A percentile compares a stretch with the other conserved stretches of the same genome.
Conservation (phyloP, 2,329 filamentous ascomycete genomes). For the Colletotrichum sp. region DNA sequence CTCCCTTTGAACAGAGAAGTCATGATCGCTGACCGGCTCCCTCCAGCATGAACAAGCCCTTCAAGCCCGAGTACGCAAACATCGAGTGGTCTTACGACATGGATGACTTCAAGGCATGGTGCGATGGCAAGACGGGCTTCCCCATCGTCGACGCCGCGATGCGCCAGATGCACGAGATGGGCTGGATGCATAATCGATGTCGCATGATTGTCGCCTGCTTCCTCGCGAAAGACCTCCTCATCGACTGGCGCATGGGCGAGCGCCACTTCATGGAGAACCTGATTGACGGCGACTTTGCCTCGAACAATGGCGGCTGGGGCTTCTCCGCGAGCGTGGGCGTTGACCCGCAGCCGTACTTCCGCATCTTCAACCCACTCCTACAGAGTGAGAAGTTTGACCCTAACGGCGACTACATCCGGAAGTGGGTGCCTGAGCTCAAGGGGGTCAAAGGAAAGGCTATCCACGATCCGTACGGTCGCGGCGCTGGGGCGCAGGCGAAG, state of each 20-base stretch:
- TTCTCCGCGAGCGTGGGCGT: slow-evolving; percentile 71
- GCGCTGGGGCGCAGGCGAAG: slow-evolving; percentile 62
- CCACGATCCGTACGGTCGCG: slow-evolving; percentile 79
- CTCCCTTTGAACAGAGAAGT: neutral
- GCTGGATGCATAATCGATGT: slow-evolving; percentile 85
- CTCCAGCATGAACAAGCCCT: slow-evolving; percentile 62
- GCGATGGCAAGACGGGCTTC: slow-evolving; percentile 75
- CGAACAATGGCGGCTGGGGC: slow-evolving; percentile 72
- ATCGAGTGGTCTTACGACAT: slow-evolving; percentile 81
- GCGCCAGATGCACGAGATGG: slow-evolving; percentile 72
- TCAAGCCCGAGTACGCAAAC: slow-evolving; percentile 83
- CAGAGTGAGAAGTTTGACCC: slow-evolving; percentile 89
- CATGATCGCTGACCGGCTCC: neutral
- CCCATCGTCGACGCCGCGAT: slow-evolving; percentile 88
- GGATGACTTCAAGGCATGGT: slow-evolving; percentile 76
- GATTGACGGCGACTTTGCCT: slow-evolving; percentile 81
- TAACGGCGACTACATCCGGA: slow-evolving; percentile 79
- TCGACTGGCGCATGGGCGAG: slow-evolving; percentile 87
- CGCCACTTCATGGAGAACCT: slow-evolving; percentile 82
- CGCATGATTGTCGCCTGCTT: slow-evolving; percentile 87
- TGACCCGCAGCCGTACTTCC: slow-evolving; percentile 88
- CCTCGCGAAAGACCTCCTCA: slow-evolving; percentile 77
- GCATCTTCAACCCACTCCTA: slow-evolving; percentile 85
- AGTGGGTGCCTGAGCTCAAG: slow-evolving; percentile 80
- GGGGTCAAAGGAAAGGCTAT: slow-evolving; percentile 70